A percentile compares a stretch with the other conserved stretches of the same genome.
Evolutionary conservation across 108 stramenopile genomes (phyloP).

Genomic region (Stephanodiscus triporus): DNA sequence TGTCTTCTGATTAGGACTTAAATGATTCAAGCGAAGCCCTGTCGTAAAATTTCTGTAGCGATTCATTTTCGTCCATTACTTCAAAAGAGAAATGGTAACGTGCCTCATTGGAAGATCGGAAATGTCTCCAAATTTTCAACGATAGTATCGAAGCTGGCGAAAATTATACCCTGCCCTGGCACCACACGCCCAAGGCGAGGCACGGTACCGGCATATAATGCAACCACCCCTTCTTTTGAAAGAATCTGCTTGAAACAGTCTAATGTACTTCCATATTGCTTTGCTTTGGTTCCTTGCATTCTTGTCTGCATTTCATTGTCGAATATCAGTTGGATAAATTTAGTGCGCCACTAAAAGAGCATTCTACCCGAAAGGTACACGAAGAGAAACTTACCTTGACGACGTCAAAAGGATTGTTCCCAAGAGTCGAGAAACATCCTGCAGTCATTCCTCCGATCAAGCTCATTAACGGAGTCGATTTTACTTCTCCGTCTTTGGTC

Average conservation of each 20-base stretch:
- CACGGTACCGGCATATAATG: slow-evolving; percentile 95
- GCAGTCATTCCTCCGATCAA: slow-evolving; percentile 97
- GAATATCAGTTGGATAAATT: background rate
- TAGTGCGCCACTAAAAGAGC: background rate
- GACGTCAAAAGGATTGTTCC: slow-evolving; percentile 98
- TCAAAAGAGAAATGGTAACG: too few relatives aligned
- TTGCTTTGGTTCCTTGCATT: slow-evolving; percentile 95
- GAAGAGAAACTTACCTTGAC: slow-evolving; percentile 71
- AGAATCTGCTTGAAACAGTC: slow-evolving; percentile 95
- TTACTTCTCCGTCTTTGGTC: slow-evolving; percentile 74
- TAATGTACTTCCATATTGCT: slow-evolving; percentile 81
- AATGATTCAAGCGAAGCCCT: too few relatives aligned
- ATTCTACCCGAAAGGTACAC: background rate
- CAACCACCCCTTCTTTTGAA: slow-evolving; percentile 82
- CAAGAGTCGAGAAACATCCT: slow-evolving; percentile 95
- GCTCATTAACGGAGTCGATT: slow-evolving; percentile 79
- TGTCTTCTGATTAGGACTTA: too few relatives aligned
- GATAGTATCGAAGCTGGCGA: slow-evolving; percentile 95
- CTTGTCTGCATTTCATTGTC: slow-evolving; percentile 60
- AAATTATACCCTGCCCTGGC: slow-evolving; percentile 98
- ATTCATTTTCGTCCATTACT: too few relatives aligned
- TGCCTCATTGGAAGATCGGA: slow-evolving; percentile 53
- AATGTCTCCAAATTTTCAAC: slow-evolving; percentile 69
- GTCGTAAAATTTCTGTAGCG: too few relatives aligned
- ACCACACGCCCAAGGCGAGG: slow-evolving; percentile 93